A percentile compares a stretch with the other conserved stretches of the same genome.
Evolutionary conservation across 228 moss, liverwort and hornwort species (phyloP).

Genomic region (Sphagnum fallax): DNA sequence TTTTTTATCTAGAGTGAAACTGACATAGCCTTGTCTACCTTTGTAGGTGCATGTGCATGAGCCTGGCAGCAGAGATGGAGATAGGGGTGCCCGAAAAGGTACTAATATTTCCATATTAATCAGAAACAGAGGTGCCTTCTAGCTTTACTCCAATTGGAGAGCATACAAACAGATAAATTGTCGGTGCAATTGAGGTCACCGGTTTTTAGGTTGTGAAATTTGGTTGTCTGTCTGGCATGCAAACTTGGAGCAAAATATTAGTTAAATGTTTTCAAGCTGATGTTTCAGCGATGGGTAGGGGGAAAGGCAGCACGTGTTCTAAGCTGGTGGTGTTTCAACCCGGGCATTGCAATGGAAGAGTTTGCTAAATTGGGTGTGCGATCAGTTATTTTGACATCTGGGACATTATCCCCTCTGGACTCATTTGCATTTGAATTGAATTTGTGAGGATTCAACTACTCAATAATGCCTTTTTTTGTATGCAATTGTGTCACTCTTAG

Average conservation of each 20-base stretch:
- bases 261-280: not conserved
- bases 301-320: slow-evolving; percentile 69
- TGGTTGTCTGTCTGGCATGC: no score
- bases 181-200: no score
- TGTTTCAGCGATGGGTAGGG: slow-evolving; percentile 18
- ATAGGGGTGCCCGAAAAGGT: slow-evolving; percentile 71
- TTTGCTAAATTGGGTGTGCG: slow-evolving; percentile 87
- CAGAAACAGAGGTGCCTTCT: no score
- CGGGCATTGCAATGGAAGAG: slow-evolving; percentile 97
- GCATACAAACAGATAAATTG: no score
- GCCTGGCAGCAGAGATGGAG: slow-evolving; percentile 64
- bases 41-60: slow-evolving; percentile 84
- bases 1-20: no score
- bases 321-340: slow-evolving; percentile 99
- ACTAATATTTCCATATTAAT: not conserved
- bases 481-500: no score
- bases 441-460: slow-evolving; percentile 39
- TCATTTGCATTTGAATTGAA: slow-evolving; percentile 97
- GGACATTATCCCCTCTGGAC: slow-evolving; percentile 90
- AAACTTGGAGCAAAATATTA: no score
- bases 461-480: no score
- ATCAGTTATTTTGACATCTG: slow-evolving; percentile 94
- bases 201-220: no score
- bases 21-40: no score
- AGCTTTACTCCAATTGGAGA: no score